Conservation (phyloP, 2,329 filamentous ascomycete genomes). For the Arthrinium phaeospermum region DNA sequence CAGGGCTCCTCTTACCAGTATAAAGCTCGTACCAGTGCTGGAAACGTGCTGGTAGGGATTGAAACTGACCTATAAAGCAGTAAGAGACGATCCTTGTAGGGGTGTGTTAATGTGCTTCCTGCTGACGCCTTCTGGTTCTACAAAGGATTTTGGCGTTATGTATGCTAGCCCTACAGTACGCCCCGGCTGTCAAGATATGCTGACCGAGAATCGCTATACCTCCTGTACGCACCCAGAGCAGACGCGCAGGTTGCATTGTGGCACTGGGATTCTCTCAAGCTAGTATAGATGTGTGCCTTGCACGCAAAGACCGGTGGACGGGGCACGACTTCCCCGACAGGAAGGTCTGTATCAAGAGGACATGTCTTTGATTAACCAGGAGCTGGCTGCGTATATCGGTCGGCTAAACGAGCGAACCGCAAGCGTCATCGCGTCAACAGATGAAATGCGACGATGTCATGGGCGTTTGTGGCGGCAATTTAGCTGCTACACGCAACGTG, state of each 20-base stretch:
- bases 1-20: background rate
- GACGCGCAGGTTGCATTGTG: background rate
- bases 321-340: background rate
- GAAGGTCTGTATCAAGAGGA: background rate
- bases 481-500: background rate
- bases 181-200: background rate
- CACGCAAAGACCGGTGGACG: background rate
- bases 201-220: background rate
- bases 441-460: background rate
- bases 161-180: background rate
- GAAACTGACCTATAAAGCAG: background rate
- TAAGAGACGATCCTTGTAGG: background rate
- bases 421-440: background rate
- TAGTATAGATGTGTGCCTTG: background rate
- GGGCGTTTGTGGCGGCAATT: slow-evolving; percentile 8
- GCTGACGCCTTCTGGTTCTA: background rate
- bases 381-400: background rate
- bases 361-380: background rate
- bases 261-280: background rate
- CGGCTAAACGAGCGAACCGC: background rate
- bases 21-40: background rate
- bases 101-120: no score
- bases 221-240: background rate
- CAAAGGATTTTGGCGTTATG: background rate
- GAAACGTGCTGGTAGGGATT: background rate